phyloP scores from a whole-genome alignment of 75 land plant genomes.

The Sequoiadendron giganteum region DNA sequence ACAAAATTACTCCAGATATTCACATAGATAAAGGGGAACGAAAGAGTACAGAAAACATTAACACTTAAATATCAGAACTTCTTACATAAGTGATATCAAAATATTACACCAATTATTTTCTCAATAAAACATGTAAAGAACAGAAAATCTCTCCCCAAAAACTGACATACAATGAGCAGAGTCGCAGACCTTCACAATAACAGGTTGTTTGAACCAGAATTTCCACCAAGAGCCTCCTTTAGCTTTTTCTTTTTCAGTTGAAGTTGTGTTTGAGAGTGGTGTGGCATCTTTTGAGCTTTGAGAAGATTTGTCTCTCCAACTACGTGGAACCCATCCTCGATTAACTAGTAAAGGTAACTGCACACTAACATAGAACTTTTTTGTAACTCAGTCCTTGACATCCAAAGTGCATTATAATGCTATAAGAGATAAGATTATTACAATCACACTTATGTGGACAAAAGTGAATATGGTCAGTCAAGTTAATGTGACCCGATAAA shows the following conservation, averaged over 20 bases:
- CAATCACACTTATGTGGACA: not conserved
- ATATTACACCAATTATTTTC: not conserved
- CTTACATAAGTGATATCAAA: not conserved
- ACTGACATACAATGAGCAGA: not conserved
- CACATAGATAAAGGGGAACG: not conserved
- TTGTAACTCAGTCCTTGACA: not conserved
- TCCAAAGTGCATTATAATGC: not conserved
- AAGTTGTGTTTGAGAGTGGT: not conserved
- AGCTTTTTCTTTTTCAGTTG: conserved; percentile 6
- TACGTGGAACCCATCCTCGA: conserved; percentile 97
- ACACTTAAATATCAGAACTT: not conserved
- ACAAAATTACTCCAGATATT: not conserved
- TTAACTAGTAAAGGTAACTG: conserved; percentile 85
- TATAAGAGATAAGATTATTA: not conserved
- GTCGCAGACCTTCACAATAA: conserved; percentile 21
- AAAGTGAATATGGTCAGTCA: not conserved
- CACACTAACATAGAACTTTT: conserved; percentile 58
- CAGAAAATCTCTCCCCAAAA: not conserved
- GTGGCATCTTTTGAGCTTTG: conserved; percentile 14
- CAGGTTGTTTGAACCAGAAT: conserved; percentile 48
- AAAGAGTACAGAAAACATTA: not conserved
- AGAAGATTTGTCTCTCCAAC: conserved; percentile 59
- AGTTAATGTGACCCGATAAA: no score
- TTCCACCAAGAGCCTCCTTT: conserved; percentile 42
- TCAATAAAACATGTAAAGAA: not conserved